Evolutionary conservation across 2,329 filamentous ascomycete species (phyloP).

Genomic region (Colletotrichum salicis): DNA sequence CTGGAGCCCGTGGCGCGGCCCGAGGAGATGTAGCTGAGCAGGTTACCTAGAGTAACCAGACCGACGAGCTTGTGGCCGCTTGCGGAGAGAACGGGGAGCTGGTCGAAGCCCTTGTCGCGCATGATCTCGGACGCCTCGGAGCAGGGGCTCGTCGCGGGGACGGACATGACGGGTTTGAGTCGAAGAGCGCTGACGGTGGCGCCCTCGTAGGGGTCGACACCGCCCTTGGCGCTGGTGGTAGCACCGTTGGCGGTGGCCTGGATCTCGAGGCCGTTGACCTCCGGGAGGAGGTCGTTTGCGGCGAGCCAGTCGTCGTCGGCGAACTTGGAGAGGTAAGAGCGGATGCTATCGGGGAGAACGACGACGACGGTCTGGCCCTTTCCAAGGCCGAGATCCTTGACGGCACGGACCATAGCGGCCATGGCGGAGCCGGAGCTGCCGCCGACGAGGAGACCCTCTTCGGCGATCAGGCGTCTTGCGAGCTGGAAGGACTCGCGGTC

Average conservation of each 20-base stretch:
- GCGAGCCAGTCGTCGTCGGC: slow-evolving; percentile 99
- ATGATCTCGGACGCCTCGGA: slow-evolving; percentile 95
- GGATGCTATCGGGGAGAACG: slow-evolving; percentile 92
- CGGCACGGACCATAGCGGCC: slow-evolving; percentile 80
- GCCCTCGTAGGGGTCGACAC: slow-evolving; percentile 75
- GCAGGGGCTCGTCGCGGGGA: slow-evolving; percentile 77
- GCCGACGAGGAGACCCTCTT: slow-evolving; percentile 93
- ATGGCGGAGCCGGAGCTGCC: slow-evolving; percentile 95
- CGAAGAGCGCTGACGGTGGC: slow-evolving; percentile 86
- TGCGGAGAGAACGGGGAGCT: slow-evolving; percentile 86
- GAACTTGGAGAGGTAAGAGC: slow-evolving; percentile 98
- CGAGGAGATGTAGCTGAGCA: slow-evolving; percentile 88
- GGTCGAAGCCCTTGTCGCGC: slow-evolving; percentile 98
- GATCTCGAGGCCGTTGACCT: slow-evolving; percentile 58
- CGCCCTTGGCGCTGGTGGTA: slow-evolving; percentile 43
- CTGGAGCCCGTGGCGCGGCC: slow-evolving; percentile 80
- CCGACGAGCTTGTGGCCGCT: slow-evolving; percentile 81
- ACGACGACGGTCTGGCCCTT: slow-evolving; percentile 92
- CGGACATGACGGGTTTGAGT: slow-evolving; percentile 92
- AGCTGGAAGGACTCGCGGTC: slow-evolving; percentile 91
- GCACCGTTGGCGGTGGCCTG: slow-evolving; percentile 49
- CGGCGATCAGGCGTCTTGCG: slow-evolving; percentile 88
- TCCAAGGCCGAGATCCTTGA: slow-evolving; percentile 79
- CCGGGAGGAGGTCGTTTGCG: slow-evolving; percentile 90
- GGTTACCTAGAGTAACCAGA: slow-evolving; percentile 92